Evolutionary conservation across 2,329 filamentous ascomycete genomes (phyloP), one percentile per base, ranked within the genome.

Genomic region (Ilyonectria robusta): DNA sequence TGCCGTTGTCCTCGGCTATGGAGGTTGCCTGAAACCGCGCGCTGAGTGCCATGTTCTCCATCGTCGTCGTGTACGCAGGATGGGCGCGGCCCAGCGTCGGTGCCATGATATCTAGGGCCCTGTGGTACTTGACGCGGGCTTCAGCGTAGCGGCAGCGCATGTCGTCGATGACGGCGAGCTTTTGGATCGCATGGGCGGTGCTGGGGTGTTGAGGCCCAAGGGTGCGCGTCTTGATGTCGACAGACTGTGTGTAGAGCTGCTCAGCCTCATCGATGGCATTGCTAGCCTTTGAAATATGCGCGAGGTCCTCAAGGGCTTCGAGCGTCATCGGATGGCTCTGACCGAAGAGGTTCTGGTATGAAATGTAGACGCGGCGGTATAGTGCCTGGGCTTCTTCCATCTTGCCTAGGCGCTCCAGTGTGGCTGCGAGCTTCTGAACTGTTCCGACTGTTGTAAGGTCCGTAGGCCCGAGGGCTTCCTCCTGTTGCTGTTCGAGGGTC

Each of bases 211-310:
- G 50, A 6, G 51, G 56, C 6, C 62, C 62, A 2, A 65, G 44
- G n/a, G 46, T 46, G 1, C 29, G 57, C 23, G 44, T 65, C 48
- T 65, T 65, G 19, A 65, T 60, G 33, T 77, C 73, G 11, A 76
- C 64, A 19, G 71, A 74, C 51, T 76, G 72, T 11, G 71, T 62
- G 65, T 76, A 76, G 4, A 77, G 66, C 11, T 56, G 47, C 59
- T 77, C 76, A 2, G 76, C 75, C 23, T 78, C 74, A 62, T 77
- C 76, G 19, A 76, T 70, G 58, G 75, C 71, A 29, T 73, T 70
- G 54, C 66, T 72, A 6, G 66, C 72, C 68, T 44, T 59, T 5
- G 68, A 75, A 21, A 73, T 70, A 59, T 71, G 53, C 31, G 76
- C 75, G 31, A 78, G 70, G 50, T 74, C 68, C 40, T 78, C 76